phyloP scores from a whole-genome alignment of 345 rosid species.

The Mangifera indica region DNA sequence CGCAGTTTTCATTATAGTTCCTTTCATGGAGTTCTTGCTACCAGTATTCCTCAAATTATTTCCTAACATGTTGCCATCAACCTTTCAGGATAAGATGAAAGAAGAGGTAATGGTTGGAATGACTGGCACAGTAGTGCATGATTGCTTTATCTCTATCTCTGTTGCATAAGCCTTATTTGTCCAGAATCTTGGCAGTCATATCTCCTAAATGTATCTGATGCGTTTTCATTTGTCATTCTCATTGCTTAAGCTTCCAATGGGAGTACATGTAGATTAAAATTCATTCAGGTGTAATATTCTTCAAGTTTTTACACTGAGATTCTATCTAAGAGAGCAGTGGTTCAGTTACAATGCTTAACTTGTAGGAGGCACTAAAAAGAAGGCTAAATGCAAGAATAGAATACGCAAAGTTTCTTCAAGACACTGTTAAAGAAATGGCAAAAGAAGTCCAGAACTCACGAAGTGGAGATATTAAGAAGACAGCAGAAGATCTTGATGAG shows the following conservation, averaged over 20 bases:
- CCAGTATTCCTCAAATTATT: conserved; percentile 86
- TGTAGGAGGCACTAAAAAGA: conserved; percentile 86
- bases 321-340: conserved; percentile 4
- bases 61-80: conserved; percentile 97
- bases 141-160: not conserved
- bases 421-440: conserved; percentile 98
- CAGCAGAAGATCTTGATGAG: conserved; percentile 92
- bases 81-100: conserved; percentile 98
- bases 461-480: conserved; percentile 79
- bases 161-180: conserved; percentile 6
- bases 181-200: not conserved
- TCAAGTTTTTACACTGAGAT: not conserved
- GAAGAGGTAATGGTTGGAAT: conserved; percentile 64
- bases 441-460: conserved; percentile 89
- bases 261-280: not conserved
- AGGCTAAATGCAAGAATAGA: conserved; percentile 88
- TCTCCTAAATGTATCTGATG: not conserved
- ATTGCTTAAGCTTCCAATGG: not conserved
- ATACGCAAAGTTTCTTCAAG: conserved; percentile 97
- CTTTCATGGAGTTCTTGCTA: conserved; percentile 96
- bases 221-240: conserved; percentile 1
- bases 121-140: not conserved
- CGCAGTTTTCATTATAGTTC: conserved; percentile 89
- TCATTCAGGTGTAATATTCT: not conserved
- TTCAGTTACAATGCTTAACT: conserved; percentile 26